Conservation (phyloP, 202 grass and related monocot genomes). For the Eragrostis tef region DNA sequence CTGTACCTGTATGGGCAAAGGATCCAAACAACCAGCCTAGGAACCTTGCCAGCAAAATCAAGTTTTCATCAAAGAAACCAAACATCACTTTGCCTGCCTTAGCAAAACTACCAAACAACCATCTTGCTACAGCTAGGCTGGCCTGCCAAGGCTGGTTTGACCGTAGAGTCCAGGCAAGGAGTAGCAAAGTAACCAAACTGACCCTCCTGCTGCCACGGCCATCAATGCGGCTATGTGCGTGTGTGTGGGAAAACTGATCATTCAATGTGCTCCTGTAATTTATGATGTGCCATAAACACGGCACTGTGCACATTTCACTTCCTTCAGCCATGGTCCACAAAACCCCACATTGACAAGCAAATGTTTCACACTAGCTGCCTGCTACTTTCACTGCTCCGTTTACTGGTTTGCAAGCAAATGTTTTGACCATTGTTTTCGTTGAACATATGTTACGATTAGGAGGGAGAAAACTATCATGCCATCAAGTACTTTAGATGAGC, state of each 20-base stretch:
- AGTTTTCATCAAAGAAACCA: no score
- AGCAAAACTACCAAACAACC: no score
- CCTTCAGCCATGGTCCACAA: neutral
- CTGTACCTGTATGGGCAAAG: no score
- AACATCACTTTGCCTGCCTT: no score
- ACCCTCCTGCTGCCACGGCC: conserved; percentile 46
- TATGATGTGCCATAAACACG: conserved; percentile 57
- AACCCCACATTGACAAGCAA: neutral
- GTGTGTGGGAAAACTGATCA: conserved; percentile 55
- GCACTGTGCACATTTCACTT: conserved; percentile 45
- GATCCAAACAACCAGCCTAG: no score
- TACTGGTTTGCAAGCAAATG: neutral
- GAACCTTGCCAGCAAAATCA: no score
- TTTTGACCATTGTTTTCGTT: neutral
- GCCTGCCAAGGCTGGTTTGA: no score
- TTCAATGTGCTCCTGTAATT: conserved; percentile 67
- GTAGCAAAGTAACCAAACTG: no score
- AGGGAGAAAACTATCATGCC: no score
- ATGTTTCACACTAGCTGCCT: neutral
- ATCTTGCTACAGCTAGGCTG: no score
- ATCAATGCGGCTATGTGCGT: conserved; percentile 45
- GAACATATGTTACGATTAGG: no score
- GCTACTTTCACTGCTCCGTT: neutral
- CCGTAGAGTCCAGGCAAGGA: no score
- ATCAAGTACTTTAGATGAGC: neutral